Evolutionary conservation across 164 flowering plant species (phyloP).

Genomic region (Nymphaea thermarum): DNA sequence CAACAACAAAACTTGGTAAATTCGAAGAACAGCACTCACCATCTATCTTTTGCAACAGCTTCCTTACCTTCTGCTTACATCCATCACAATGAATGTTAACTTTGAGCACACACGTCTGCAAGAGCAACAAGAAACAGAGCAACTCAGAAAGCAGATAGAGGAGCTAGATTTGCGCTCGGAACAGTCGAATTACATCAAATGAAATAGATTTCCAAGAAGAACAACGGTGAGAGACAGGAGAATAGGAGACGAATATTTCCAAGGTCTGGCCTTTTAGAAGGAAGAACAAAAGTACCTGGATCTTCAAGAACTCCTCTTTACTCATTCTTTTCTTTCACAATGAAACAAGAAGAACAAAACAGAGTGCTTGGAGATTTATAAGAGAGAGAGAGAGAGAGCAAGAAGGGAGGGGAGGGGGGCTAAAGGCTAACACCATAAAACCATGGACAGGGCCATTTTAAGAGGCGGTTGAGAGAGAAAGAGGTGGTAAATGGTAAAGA

Average conservation of each 20-base stretch:
- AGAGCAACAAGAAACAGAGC: constrained; percentile 12
- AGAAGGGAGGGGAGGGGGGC: constrained; percentile 12
- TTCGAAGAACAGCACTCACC: constrained; percentile 24
- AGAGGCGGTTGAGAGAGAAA: neutral
- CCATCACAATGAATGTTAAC: constrained; percentile 89
- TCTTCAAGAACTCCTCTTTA: constrained; percentile 67
- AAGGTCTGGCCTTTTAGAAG: constrained; percentile 11
- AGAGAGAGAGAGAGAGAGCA: no score
- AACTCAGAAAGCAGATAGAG: constrained; percentile 3
- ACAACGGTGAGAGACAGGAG: neutral
- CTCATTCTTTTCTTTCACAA: constrained; percentile 31
- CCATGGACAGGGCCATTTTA: neutral
- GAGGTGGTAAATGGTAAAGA: constrained; percentile 6
- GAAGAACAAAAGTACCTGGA: constrained; percentile 42
- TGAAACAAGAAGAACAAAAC: constrained; percentile 2
- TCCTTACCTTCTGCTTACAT: constrained; percentile 82
- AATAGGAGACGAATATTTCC: neutral
- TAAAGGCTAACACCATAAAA: constrained; percentile 9
- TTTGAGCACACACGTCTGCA: constrained; percentile 80
- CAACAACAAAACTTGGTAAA: neutral
- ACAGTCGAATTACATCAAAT: neutral
- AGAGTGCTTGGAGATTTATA: constrained; percentile 10
- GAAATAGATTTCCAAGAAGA: neutral
- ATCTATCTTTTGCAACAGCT: constrained; percentile 70
- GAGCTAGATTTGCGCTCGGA: neutral